Base-by-base conservation (phyloP, 163 green algal genomes). In the Smithsoniella earleae region DNA sequence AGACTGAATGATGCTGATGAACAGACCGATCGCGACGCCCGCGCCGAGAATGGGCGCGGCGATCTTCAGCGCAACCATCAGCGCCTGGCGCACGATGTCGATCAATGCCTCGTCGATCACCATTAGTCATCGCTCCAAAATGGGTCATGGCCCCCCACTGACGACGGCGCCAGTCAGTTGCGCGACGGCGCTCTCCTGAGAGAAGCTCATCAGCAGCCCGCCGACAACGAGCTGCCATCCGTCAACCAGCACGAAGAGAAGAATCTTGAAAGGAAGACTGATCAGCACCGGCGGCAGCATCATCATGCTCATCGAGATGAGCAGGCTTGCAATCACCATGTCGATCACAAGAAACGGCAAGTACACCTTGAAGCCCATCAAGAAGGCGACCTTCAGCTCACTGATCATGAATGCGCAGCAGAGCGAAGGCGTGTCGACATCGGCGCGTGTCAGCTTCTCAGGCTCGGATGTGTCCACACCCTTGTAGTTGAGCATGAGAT, bases 181-280 rank as follows among this genome's bases (percentile, higher is more conserved):
- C 20, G 20, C 18, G 55, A 13, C 55, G 55, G n/a, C 18, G 55
- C 13, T 66, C 55, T 13, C 30, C 64, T 74, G 64, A 34, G 64
- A 74, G 10, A 66, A 69, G 31, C 10, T 74, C 10, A 22, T 72
- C 10, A 74, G 64, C 64, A 65, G 64, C 64, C 10, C 31, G 27
- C 31, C 64, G 64, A 74, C 16, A 20, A 8, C 64, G 27, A 74
- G 10, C 13, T 16, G 16, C 13, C 13, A 66, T 25, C 54, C 54
- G 64, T 36, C 18, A 34, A 74, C 13, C 18, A 74, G 64, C 64
- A 66, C 64, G 64, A 74, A 74, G 34, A 74, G 64, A 34, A 74
- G 64, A 34, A 74, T n/a, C 55, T 66, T 74, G 64, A 74, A 74
- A 20, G 18, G 64, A 34, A 74, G 18, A 34, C 34, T 10, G 64